A percentile compares a stretch with the other conserved stretches of the same genome.
These are phyloP conservation scores for Thalassiosira livingstoniorum DNA, from an alignment of 352 stramenopile genomes.

Conservation along the genomic window DNA sequence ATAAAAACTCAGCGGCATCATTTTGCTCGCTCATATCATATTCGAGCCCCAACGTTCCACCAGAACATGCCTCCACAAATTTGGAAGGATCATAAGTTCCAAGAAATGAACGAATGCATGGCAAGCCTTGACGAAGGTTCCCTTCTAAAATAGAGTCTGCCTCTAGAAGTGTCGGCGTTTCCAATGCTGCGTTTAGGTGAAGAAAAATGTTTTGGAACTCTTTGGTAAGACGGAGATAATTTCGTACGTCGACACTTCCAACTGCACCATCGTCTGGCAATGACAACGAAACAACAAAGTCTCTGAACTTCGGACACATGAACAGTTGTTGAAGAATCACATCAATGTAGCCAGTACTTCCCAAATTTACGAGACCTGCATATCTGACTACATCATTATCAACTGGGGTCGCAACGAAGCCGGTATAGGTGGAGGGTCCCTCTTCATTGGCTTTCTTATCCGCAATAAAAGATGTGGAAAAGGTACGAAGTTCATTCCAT, in stretches of 20 bases:
- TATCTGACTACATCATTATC: too few species aligned
- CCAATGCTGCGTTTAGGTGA: slow-evolving; percentile 84
- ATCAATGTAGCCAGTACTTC: slow-evolving; percentile 99
- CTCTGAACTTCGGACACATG: slow-evolving; percentile 86
- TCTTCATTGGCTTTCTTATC: too few species aligned
- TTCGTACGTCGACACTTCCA: slow-evolving; percentile 88
- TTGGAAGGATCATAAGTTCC: slow-evolving; percentile 86
- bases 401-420: too few species aligned
- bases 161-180: slow-evolving; percentile 85
- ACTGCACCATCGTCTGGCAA: slow-evolving; percentile 93
- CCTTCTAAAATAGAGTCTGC: too few species aligned
- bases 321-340: slow-evolving; percentile 97
- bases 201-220: slow-evolving; percentile 90
- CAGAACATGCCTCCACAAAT: slow-evolving; percentile 88
- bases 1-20: slow-evolving; percentile 98
- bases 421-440: neutral
- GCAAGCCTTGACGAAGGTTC: too few species aligned
- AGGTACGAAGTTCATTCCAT: too few species aligned
- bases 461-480: too few species aligned
- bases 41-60: slow-evolving; percentile 93
- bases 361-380: slow-evolving; percentile 95
- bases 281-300: slow-evolving; percentile 74
- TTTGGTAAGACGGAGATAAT: slow-evolving; percentile 85
- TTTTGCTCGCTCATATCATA: slow-evolving; percentile 99
- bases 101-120: too few species aligned